These are phyloP conservation scores for Leucosporidium yakuticum DNA, from an alignment of 768 basidiomycete genomes.

Conservation along the genomic window DNA sequence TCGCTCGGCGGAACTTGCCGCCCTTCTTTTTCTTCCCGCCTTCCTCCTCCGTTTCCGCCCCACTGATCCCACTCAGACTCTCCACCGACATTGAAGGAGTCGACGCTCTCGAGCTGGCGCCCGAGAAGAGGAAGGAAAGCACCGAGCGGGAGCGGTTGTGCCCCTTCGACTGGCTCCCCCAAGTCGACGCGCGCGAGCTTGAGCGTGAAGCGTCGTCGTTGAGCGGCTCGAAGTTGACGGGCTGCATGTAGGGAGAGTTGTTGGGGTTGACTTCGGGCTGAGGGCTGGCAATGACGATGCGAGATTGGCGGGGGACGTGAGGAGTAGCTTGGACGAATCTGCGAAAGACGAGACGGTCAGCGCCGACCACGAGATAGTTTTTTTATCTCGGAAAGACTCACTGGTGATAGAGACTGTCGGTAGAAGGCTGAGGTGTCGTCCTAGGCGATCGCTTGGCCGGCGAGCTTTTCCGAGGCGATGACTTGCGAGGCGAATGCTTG, in stretches of 20 bases:
- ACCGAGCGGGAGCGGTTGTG: constrained; percentile 16
- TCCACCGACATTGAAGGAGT: background rate
- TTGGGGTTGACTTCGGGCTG: background rate
- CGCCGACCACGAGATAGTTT: background rate
- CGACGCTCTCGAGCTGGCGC: background rate
- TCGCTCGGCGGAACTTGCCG: background rate
- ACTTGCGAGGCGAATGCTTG: background rate
- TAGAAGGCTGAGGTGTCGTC: background rate
- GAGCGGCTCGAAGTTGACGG: constrained; percentile 5
- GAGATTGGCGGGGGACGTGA: background rate
- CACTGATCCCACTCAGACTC: constrained; percentile 1
- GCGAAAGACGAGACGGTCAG: background rate
- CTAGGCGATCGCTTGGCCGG: background rate
- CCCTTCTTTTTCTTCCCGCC: background rate
- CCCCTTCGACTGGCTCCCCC: background rate
- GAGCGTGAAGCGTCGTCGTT: constrained; percentile 9
- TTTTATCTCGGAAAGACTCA: background rate
- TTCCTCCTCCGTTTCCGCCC: background rate
- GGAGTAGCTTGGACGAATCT: constrained; percentile 6
- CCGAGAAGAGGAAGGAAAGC: constrained; percentile 22
- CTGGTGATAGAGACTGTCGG: background rate
- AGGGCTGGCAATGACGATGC: background rate
- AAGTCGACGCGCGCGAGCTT: constrained; percentile 14
- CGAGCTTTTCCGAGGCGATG: background rate
- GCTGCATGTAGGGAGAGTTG: background rate